These are phyloP conservation scores for Artemisia annua DNA, from an alignment of 129 eudicot species.

Conservation along the genomic window DNA sequence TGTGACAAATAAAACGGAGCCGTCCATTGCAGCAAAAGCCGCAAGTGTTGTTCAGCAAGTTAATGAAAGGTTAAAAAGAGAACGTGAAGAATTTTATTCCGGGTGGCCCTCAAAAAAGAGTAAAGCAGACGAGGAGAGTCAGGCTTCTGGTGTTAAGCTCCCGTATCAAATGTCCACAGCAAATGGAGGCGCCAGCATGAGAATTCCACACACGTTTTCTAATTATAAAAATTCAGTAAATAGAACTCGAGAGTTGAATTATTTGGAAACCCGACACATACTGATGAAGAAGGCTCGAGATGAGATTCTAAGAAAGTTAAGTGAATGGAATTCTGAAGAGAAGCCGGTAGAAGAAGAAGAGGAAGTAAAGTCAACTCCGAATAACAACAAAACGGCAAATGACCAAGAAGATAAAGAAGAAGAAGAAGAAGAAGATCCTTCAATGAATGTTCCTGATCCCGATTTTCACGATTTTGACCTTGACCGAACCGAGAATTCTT, in stretches of 20 bases:
- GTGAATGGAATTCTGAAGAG: conserved; percentile 44
- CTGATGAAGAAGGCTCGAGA: conserved; percentile 55
- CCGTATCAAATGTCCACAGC: conserved; percentile 41
- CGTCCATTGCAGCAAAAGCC: conserved; percentile 61
- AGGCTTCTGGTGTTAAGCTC: conserved; percentile 28
- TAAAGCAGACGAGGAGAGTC: conserved; percentile 41
- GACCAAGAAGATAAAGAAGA: conserved; percentile 26
- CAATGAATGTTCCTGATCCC: conserved; percentile 91
- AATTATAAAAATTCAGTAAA: conserved; percentile 34
- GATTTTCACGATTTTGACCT: conserved; percentile 89
- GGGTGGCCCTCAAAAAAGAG: conserved; percentile 51
- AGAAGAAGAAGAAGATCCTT: conserved; percentile 22
- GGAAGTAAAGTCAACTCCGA: conserved; percentile 13
- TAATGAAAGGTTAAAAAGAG: conserved; percentile 66
- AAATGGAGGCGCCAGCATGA: conserved; percentile 37
- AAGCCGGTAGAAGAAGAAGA: conserved; percentile 13
- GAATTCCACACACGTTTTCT: conserved; percentile 30
- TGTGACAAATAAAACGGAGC: conserved; percentile 23
- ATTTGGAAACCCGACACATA: conserved; percentile 52
- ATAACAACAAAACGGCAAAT: neutral
- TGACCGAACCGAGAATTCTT: conserved; percentile 65
- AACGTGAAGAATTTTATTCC: conserved; percentile 50
- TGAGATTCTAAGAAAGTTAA: conserved; percentile 47
- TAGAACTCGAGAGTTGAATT: conserved; percentile 56
- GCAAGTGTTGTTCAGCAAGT: conserved; percentile 60